Conservation (phyloP, 2,329 filamentous ascomycete species). For the Calonectria hongkongensis region DNA sequence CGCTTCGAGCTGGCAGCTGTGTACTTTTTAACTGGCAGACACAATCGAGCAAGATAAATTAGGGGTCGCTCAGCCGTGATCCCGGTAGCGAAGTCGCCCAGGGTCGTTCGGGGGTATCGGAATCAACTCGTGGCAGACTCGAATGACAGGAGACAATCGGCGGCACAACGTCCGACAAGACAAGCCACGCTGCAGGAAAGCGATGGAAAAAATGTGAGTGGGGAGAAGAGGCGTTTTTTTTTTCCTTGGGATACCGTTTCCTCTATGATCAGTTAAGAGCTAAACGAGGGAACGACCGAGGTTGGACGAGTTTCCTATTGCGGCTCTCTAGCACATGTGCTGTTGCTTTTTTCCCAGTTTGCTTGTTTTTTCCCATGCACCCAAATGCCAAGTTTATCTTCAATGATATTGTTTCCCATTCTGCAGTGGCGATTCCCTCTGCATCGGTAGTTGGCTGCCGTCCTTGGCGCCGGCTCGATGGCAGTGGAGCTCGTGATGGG, state of each 20-base stretch:
- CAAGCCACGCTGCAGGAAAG: conserved; percentile 25
- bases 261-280: no score
- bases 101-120: background rate
- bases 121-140: background rate
- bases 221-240: background rate
- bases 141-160: background rate
- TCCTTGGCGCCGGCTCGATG: conserved; percentile 8
- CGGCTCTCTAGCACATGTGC: background rate
- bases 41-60: background rate
- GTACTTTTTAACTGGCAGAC: background rate
- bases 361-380: background rate
- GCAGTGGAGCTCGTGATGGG: conserved; percentile 11
- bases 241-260: background rate
- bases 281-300: background rate
- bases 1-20: background rate
- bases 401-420: background rate
- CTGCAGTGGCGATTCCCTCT: conserved; percentile 3
- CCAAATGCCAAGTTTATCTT: background rate
- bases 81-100: background rate
- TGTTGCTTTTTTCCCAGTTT: background rate
- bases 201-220: background rate
- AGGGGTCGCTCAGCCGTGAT: background rate
- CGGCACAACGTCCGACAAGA: background rate
- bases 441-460: conserved; percentile 16
- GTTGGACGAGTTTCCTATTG: background rate